Percentiles rank a stretch among this genome's conserved stretches.
These are phyloP conservation scores for Trichoderma hamatum DNA, from an alignment of 2,329 filamentous ascomycete species.

Conservation along the genomic window DNA sequence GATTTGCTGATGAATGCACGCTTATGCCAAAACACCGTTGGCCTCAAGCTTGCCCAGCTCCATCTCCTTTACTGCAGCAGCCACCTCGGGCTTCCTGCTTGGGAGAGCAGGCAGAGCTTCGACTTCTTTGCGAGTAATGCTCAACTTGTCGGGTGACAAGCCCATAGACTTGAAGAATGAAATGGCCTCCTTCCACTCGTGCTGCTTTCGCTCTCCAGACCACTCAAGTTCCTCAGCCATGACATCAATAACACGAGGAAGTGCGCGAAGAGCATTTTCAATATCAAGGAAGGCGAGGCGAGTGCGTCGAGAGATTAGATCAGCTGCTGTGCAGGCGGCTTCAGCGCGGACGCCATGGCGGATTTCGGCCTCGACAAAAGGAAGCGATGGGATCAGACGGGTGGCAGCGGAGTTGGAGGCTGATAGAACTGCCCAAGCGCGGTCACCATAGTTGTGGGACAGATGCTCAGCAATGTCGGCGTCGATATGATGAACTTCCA, in stretches of 20 bases:
- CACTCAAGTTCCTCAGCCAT: slow-evolving; percentile 72
- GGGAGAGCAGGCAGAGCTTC: slow-evolving; percentile 18
- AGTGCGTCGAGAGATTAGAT: slow-evolving; percentile 71
- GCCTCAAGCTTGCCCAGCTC: slow-evolving; percentile 22
- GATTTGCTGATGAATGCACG: neutral
- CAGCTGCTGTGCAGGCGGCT: slow-evolving; percentile 71
- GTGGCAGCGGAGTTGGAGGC: slow-evolving; percentile 55
- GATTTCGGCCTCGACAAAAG: slow-evolving; percentile 74
- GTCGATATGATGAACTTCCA: slow-evolving; percentile 44
- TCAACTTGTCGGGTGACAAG: slow-evolving; percentile 37
- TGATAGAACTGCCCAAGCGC: slow-evolving; percentile 69
- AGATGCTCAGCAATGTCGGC: slow-evolving; percentile 48
- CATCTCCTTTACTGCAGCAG: neutral
- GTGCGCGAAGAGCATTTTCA: slow-evolving; percentile 67
- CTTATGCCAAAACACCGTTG: slow-evolving; percentile 17
- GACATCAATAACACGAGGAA: slow-evolving; percentile 71
- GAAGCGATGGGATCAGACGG: slow-evolving; percentile 67
- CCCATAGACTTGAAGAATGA: slow-evolving; percentile 52
- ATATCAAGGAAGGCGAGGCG: slow-evolving; percentile 77
- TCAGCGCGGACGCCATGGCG: slow-evolving; percentile 73
- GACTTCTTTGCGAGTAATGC: slow-evolving; percentile 32
- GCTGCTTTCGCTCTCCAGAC: slow-evolving; percentile 60
- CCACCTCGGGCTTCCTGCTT: neutral
- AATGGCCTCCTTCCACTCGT: slow-evolving; percentile 57
- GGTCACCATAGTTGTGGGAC: slow-evolving; percentile 50